Evolutionary conservation across 208 protist genomes (phyloP), one percentile per base, ranked within the genome.

Genomic region (Acanthamoeba triangularis): DNA sequence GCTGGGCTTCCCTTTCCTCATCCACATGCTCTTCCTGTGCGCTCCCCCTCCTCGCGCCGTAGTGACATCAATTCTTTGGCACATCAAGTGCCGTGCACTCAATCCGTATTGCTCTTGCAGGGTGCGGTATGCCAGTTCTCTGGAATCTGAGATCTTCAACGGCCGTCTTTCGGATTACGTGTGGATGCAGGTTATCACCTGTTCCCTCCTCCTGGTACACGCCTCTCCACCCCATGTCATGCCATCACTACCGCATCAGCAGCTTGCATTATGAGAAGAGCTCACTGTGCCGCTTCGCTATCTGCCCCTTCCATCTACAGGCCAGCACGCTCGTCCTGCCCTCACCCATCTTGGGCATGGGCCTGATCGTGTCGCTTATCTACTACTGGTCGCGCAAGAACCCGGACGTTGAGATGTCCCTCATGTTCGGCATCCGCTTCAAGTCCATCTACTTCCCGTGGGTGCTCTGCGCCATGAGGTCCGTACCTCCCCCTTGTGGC

Each of bases 401-500:
- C 37, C 67, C 96, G 41, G 69, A 90, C 35, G 59, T 56, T 8
- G 28, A 84, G 30, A 87, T 95, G 47, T 85, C 56, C 30, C 91
- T 96, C 11, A 93, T 96, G 30, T 95, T 95, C 37, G 94, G 94
- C 23, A 49, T 96, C 25, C 61, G 67, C 56, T 96, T 95, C 41
- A 95, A 96, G 76, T 41, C 87, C 23, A 65, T 96, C 44, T 96
- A 90, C 44, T 41, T 96, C 33, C 96, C 96, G 56, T 96, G 96
- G 96, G 94, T 96, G 16, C 63, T 96, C 28, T n/a, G 59, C 59
- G 59, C 59, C 25, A 65, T 65, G 59, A 65, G 20, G 49, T 54
- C 7, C 49, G 59, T 65, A 25, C 25, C n/a, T n/a, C n/a, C n/a
- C n/a, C n/a, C n/a, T n/a, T n/a, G n/a, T n/a, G n/a, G n/a, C n/a